phyloP scores from a whole-genome alignment of 441 rosid genomes.

The Metrosideros polymorpha region DNA sequence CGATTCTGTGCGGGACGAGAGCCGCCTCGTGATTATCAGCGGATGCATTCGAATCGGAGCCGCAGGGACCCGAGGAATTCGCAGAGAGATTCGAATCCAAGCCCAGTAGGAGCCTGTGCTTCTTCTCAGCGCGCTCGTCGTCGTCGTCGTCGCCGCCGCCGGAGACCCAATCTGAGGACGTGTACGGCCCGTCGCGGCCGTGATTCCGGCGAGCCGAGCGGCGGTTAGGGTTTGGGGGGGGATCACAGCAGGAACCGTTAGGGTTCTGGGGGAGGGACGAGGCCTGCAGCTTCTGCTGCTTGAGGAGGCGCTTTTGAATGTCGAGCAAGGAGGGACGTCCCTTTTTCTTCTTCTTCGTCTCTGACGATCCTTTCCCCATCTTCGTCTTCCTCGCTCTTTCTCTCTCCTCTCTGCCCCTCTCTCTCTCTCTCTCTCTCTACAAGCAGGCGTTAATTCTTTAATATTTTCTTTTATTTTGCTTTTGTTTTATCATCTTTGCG shows the following conservation, averaged over 20 bases:
- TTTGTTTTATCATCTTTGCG: neutral
- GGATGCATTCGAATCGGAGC: constrained; percentile 32
- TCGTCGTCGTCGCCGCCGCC: constrained; percentile 21
- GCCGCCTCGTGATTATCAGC: constrained; percentile 26
- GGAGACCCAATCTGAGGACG: constrained; percentile 14
- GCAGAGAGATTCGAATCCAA: constrained; percentile 26
- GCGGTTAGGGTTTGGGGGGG: constrained; percentile 28
- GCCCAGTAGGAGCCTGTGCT: constrained; percentile 57
- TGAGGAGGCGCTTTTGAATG: constrained; percentile 79
- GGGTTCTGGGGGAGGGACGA: neutral
- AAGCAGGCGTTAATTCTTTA: constrained; percentile 25
- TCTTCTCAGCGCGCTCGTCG: constrained; percentile 67
- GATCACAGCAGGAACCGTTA: constrained; percentile 14
- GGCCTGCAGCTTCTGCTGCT: constrained; percentile 28
- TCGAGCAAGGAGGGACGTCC: constrained; percentile 88
- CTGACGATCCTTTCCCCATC: constrained; percentile 51
- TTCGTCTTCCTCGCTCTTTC: constrained; percentile 1
- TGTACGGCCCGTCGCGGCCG: neutral
- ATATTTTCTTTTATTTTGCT: neutral
- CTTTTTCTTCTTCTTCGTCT: constrained; percentile 86
- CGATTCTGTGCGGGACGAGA: constrained; percentile 29
- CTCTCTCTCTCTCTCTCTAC: constrained; percentile 4
- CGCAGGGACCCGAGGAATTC: constrained; percentile 5
- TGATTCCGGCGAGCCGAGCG: constrained; percentile 14
- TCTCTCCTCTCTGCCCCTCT: neutral